phyloP scores from a whole-genome alignment of 352 stramenopile genomes.

The Phytophthora foliorum region DNA sequence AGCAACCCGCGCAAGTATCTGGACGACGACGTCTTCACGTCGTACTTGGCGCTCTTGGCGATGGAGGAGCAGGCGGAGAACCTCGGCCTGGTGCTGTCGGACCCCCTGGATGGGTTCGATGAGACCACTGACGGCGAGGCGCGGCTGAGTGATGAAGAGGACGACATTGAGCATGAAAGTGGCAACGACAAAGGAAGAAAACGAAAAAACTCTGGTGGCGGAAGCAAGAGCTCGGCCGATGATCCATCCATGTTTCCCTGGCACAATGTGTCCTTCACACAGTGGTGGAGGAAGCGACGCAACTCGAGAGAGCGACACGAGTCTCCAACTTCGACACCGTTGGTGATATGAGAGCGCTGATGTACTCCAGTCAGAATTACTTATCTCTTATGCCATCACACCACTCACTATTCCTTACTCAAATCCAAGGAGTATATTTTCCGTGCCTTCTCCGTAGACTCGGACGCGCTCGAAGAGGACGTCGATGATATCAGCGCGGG shows the following conservation, averaged over 20 bases:
- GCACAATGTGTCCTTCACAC: conserved; percentile 79
- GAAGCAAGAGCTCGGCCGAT: conserved; percentile 26
- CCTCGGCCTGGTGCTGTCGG: conserved; percentile 35
- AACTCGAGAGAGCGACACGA: conserved; percentile 37
- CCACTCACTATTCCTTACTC: conserved; percentile 46
- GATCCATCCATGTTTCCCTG: conserved; percentile 71
- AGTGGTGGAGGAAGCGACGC: conserved; percentile 79
- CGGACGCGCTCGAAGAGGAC: conserved; percentile 71
- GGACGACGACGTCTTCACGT: conserved; percentile 85
- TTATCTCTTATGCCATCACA: conserved; percentile 10
- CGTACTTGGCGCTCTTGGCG: conserved; percentile 78
- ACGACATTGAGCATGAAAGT: conserved; percentile 33
- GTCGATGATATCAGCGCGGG: conserved; percentile 56
- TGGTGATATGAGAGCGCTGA: conserved; percentile 25
- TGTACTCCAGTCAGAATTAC: conserved; percentile 16
- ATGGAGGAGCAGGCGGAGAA: conserved; percentile 70
- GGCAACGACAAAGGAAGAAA: conserved; percentile 42
- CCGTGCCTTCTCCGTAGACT: conserved; percentile 60
- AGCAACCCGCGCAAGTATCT: conserved; percentile 92
- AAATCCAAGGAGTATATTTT: conserved; percentile 70
- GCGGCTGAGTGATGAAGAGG: conserved; percentile 79
- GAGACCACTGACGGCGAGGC: conserved; percentile 73
- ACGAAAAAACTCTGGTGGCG: conserved; percentile 34
- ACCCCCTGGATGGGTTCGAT: conserved; percentile 52
- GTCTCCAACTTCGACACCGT: conserved; percentile 18